Evolutionary conservation across 2,329 filamentous ascomycete genomes (phyloP).

Genomic region (Fusarium nygamai): DNA sequence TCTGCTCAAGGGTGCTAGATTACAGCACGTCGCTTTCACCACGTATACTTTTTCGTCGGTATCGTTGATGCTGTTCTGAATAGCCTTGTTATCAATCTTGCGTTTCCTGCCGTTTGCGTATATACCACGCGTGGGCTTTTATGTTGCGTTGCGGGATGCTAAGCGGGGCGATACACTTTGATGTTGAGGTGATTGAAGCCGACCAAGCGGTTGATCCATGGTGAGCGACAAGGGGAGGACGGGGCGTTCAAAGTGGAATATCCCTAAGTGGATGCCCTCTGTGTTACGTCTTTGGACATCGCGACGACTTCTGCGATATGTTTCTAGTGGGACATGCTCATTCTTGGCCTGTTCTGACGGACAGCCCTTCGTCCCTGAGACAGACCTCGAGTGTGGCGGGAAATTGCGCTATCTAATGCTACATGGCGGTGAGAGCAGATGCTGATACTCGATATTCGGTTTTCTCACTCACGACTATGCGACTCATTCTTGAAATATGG

Average conservation of each 20-base stretch:
- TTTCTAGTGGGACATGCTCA: slow-evolving; percentile 22
- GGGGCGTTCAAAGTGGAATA: slow-evolving; percentile 1
- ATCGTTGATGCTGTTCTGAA: not conserved
- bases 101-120: not conserved
- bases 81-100: not conserved
- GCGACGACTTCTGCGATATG: not conserved
- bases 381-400: slow-evolving; percentile 19
- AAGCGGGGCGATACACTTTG: slow-evolving; percentile 3
- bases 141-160: slow-evolving; percentile 4
- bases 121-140: not conserved
- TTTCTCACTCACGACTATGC: not conserved
- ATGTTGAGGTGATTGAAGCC: slow-evolving; percentile 10
- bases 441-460: not conserved
- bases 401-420: slow-evolving; percentile 16
- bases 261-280: slow-evolving; percentile 1
- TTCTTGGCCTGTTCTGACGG: not conserved
- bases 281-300: slow-evolving; percentile 18
- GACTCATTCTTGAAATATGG: not conserved
- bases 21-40: not conserved
- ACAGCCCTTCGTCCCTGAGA: slow-evolving; percentile 15
- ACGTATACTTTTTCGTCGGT: not conserved
- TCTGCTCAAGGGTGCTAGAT: not conserved
- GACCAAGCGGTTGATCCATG: slow-evolving; percentile 28
- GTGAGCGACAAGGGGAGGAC: slow-evolving; percentile 12
- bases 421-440: slow-evolving; percentile 28